These are phyloP conservation scores for Aspergillus unguis DNA, from an alignment of 2,329 filamentous ascomycete genomes.

Conservation along the genomic window DNA sequence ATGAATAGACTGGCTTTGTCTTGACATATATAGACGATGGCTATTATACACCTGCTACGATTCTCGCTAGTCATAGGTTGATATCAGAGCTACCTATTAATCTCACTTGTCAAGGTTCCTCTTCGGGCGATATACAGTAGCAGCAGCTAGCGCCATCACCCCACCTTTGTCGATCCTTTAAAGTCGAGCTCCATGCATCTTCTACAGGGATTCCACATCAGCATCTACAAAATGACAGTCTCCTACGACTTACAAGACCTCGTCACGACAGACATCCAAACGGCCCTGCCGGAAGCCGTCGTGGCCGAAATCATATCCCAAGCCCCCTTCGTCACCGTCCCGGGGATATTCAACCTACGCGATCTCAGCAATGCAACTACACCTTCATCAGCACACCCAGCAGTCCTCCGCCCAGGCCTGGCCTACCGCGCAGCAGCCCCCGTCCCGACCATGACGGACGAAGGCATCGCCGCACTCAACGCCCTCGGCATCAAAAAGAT, in stretches of 20 bases:
- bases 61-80: rapidly evolving
- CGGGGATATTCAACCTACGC: slow-evolving; percentile 28
- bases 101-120: neutral
- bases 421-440: slow-evolving; percentile 53
- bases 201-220: neutral
- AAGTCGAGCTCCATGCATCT: neutral
- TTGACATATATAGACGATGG: neutral
- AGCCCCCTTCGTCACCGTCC: slow-evolving; percentile 26
- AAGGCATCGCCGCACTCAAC: slow-evolving; percentile 53
- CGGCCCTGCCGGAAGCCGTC: slow-evolving; percentile 19
- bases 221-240: neutral
- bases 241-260: slow-evolving; percentile 19
- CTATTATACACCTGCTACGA: too few species aligned
- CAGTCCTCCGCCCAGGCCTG: slow-evolving; percentile 62
- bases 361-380: slow-evolving; percentile 23
- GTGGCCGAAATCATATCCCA: slow-evolving; percentile 23
- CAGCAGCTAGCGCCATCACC: too few species aligned
- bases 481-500: slow-evolving; percentile 60
- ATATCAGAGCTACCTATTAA: too few species aligned
- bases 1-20: neutral
- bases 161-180: too few species aligned
- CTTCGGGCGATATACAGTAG: neutral
- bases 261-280: slow-evolving; percentile 24
- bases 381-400: slow-evolving; percentile 38
- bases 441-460: slow-evolving; percentile 49